These are phyloP conservation scores for Candida chilensis DNA, from an alignment of 805 yeast species.

Conservation along the genomic window DNA sequence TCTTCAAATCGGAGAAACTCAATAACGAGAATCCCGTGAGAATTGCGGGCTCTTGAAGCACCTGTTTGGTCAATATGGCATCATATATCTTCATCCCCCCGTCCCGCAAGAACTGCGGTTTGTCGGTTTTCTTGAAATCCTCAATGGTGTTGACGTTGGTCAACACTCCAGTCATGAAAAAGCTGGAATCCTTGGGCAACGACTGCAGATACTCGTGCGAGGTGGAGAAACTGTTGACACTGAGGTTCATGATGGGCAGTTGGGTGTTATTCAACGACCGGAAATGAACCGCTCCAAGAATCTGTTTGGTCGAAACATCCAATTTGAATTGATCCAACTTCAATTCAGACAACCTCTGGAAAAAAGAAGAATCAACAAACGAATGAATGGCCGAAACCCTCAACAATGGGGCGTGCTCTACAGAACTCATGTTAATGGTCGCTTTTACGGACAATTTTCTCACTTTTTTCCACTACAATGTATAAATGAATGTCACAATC, in stretches of 20 bases:
- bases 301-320: constrained; percentile 32
- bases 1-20: constrained; percentile 82
- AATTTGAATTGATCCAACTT: constrained; percentile 71
- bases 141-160: constrained; percentile 76
- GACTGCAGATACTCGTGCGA: constrained; percentile 3
- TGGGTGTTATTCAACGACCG: constrained; percentile 16
- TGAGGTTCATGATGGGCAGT: constrained; percentile 15
- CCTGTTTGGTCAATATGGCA: constrained; percentile 19
- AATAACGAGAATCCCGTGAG: constrained; percentile 40
- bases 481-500: too few relatives aligned
- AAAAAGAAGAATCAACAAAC: constrained; percentile 82
- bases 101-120: constrained; percentile 41
- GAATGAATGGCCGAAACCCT: constrained; percentile 50
- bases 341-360: constrained; percentile 59
- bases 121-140: constrained; percentile 67
- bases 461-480: too few relatives aligned
- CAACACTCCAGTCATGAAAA: constrained; percentile 21
- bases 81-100: constrained; percentile 18
- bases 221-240: constrained; percentile 19
- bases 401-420: too few relatives aligned
- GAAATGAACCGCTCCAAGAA: constrained; percentile 29
- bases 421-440: too few relatives aligned
- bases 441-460: too few relatives aligned
- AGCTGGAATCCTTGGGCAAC: constrained; percentile 6
- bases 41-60: constrained; percentile 26